These are phyloP conservation scores for Flaveria trinervia DNA, from an alignment of 129 eudicot genomes.

Conservation along the genomic window DNA sequence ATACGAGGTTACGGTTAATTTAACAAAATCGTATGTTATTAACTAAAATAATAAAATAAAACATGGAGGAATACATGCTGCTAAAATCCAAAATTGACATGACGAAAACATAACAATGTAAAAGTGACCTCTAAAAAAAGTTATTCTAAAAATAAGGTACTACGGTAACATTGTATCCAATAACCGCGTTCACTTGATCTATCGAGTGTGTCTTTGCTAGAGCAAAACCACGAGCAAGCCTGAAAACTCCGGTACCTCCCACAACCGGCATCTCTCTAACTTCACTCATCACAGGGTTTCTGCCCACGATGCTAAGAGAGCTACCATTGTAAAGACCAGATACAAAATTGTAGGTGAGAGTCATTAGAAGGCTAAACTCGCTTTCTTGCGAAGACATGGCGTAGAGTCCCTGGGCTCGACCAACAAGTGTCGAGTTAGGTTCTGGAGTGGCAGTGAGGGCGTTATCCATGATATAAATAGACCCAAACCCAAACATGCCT, in stretches of 20 bases:
- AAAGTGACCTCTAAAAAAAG: neutral
- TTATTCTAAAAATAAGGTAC: conserved; percentile 28
- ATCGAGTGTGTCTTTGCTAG: conserved; percentile 31
- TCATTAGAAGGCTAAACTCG: conserved; percentile 36
- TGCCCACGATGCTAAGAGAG: conserved; percentile 36
- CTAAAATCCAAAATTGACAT: neutral
- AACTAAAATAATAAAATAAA: neutral
- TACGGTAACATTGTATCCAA: conserved; percentile 45
- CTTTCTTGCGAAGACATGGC: conserved; percentile 32
- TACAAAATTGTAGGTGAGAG: conserved; percentile 34
- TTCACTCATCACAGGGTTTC: conserved; percentile 33
- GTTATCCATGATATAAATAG: conserved; percentile 39
- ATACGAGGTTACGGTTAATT: neutral
- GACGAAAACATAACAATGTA: neutral
- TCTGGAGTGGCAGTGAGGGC: conserved; percentile 44
- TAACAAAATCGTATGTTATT: conserved; percentile 2
- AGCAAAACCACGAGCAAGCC: conserved; percentile 49
- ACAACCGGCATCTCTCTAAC: conserved; percentile 54
- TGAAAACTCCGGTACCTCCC: conserved; percentile 48
- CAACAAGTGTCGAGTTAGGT: conserved; percentile 40
- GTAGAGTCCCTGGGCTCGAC: conserved; percentile 55
- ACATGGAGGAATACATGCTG: conserved; percentile 3
- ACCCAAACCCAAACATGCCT: conserved; percentile 34
- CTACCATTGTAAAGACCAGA: conserved; percentile 46
- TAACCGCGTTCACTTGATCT: conserved; percentile 32